Percentiles rank a stretch among this genome's conserved stretches.
Evolutionary conservation across 1,139 yeast species (phyloP).

Genomic region (Lodderomyces theae): DNA sequence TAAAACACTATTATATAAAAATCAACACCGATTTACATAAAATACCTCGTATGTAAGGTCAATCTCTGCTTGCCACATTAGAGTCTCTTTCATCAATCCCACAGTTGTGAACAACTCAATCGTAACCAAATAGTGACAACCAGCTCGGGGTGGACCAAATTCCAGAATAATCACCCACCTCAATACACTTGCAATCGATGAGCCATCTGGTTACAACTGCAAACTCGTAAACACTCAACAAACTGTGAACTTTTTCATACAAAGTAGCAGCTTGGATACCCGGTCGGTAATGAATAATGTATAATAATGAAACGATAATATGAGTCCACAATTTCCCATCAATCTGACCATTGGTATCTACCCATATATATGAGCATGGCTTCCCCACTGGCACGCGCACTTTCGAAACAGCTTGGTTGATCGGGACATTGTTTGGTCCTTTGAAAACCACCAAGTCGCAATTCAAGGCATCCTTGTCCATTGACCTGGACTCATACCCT

Average conservation of each 20-base stretch:
- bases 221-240: slow-evolving; percentile 51
- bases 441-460: slow-evolving; percentile 52
- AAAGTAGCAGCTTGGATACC: slow-evolving; percentile 49
- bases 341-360: slow-evolving; percentile 60
- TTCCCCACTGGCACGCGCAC: slow-evolving; percentile 53
- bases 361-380: slow-evolving; percentile 73
- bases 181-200: slow-evolving; percentile 37
- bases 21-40: too few relatives aligned
- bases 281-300: slow-evolving; percentile 60
- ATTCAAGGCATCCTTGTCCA: slow-evolving; percentile 59
- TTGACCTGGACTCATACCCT: slow-evolving; percentile 61
- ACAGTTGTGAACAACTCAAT: background rate
- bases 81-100: too few relatives aligned
- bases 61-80: too few relatives aligned
- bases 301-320: slow-evolving; percentile 47
- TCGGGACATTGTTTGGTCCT: slow-evolving; percentile 3
- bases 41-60: too few relatives aligned
- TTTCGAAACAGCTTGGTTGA: slow-evolving; percentile 6
- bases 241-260: slow-evolving; percentile 35
- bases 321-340: slow-evolving; percentile 60
- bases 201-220: slow-evolving; percentile 58
- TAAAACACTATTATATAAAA: too few relatives aligned
- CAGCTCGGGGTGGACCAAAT: slow-evolving; percentile 51
- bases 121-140: slow-evolving; percentile 29
- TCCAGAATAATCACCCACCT: slow-evolving; percentile 42